phyloP scores from a whole-genome alignment of 2,329 filamentous ascomycete genomes.

The Clarireedia hainanense region DNA sequence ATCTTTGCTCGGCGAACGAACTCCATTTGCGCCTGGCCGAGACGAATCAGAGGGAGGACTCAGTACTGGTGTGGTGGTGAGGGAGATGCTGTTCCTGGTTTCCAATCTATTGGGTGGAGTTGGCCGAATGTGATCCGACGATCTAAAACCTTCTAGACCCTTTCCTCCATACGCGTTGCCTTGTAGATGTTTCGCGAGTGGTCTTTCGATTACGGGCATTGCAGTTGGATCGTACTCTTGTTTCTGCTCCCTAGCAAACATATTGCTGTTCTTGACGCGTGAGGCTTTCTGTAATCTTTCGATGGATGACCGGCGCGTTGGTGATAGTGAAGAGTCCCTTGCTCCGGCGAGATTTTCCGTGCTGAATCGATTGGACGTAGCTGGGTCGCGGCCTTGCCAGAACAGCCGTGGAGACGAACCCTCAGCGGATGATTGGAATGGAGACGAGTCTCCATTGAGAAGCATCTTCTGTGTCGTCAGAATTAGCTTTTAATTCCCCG shows the following conservation, averaged over 20 bases:
- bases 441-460: conserved; percentile 66
- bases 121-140: conserved; percentile 36
- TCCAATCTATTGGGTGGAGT: conserved; percentile 44
- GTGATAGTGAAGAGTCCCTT: conserved; percentile 50
- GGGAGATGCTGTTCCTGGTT: conserved; percentile 53
- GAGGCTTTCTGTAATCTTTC: conserved; percentile 93
- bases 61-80: conserved; percentile 38
- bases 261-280: conserved; percentile 95
- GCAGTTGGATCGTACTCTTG: conserved; percentile 83
- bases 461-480: conserved; percentile 50
- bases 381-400: conserved; percentile 73
- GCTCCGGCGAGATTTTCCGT: conserved; percentile 61
- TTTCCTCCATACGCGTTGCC: conserved; percentile 60
- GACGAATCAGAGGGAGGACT: conserved; percentile 32
- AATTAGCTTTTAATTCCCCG: conserved; percentile 25
- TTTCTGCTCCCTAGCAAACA: conserved; percentile 87
- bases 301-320: conserved; percentile 79
- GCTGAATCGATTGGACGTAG: conserved; percentile 54
- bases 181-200: conserved; percentile 66
- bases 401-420: conserved; percentile 75
- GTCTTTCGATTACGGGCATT: conserved; percentile 71
- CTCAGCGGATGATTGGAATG: conserved; percentile 61
- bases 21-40: conserved; percentile 27
- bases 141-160: conserved; percentile 45
- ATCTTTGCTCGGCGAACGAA: conserved; percentile 54